Percentiles rank a stretch among this genome's conserved stretches.
Conservation (phyloP, 345 rosid species). For the Gossypium mustelinum region DNA sequence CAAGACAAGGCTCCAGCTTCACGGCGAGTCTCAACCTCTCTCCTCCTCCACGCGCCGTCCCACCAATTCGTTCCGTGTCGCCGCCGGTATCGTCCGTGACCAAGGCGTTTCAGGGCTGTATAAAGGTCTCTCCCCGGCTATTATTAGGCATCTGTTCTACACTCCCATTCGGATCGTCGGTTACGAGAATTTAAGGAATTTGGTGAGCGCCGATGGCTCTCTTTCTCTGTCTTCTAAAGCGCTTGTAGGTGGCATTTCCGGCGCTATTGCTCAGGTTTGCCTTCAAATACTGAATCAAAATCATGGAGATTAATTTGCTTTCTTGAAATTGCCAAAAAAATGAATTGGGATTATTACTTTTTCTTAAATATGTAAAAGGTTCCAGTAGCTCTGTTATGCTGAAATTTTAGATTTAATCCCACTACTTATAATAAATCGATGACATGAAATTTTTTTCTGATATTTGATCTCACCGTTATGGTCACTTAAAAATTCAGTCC, state of each 20-base stretch:
- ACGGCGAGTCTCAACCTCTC: slow-evolving; percentile 35
- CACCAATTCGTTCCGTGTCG: slow-evolving; percentile 47
- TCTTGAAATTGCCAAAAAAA: background rate
- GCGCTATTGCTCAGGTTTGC: slow-evolving; percentile 76
- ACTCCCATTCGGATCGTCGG: slow-evolving; percentile 81
- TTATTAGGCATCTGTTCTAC: slow-evolving; percentile 69
- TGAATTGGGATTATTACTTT: background rate
- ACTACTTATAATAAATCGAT: too few relatives aligned
- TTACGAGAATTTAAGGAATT: slow-evolving; percentile 67
- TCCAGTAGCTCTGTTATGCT: too few relatives aligned
- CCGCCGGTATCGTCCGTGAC: slow-evolving; percentile 43
- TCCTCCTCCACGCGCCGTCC: slow-evolving; percentile 24
- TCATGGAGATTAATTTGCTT: background rate
- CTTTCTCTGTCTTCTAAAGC: slow-evolving; percentile 60
- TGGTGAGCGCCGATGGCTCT: slow-evolving; percentile 32
- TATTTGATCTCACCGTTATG: too few relatives aligned
- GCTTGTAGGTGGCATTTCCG: slow-evolving; percentile 69
- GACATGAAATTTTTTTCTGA: too few relatives aligned
- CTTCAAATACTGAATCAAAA: background rate
- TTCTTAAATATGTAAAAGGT: too few relatives aligned
- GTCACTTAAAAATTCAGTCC: too few relatives aligned
- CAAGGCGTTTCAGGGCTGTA: slow-evolving; percentile 59
- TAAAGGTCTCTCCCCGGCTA: slow-evolving; percentile 70
- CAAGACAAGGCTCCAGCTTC: slow-evolving; percentile 86
- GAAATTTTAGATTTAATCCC: too few relatives aligned